Percentiles rank a stretch among this genome's conserved stretches.
These are phyloP conservation scores for Astrocystis sublimbata DNA, from an alignment of 495 filamentous ascomycete genomes.

Conservation along the genomic window DNA sequence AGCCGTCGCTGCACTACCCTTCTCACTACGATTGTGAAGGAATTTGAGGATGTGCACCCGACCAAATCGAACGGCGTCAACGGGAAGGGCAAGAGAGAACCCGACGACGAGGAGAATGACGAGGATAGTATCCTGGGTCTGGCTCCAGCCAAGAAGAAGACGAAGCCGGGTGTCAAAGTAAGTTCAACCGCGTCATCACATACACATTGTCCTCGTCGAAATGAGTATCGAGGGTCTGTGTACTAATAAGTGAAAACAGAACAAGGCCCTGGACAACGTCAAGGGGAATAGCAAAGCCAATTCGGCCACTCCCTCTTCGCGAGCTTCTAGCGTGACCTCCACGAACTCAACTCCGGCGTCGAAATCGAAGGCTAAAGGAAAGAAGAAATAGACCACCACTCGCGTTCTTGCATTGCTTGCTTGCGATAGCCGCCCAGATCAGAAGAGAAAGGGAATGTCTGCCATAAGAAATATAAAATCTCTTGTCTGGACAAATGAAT, in stretches of 20 bases:
- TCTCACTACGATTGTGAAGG: conserved; percentile 87
- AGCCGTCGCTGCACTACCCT: conserved; percentile 89
- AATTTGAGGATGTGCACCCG: conserved; percentile 71
- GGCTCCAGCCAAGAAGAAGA: conserved; percentile 88
- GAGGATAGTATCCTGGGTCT: conserved; percentile 71
- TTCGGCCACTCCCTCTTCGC: conserved; percentile 56
- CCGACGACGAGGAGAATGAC: conserved; percentile 78
- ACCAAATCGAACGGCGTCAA: conserved; percentile 62
- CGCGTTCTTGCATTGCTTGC: not conserved
- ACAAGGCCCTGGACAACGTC: conserved; percentile 63
- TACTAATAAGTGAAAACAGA: conserved; percentile 45
- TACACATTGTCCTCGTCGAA: not conserved
- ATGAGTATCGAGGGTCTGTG: too few relatives aligned
- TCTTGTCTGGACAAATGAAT: too few relatives aligned
- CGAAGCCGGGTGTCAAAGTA: conserved; percentile 72
- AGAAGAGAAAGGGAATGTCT: not conserved
- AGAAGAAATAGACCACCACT: conserved; percentile 58
- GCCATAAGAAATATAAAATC: not conserved
- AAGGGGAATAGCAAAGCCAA: conserved; percentile 58
- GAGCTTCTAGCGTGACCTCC: conserved; percentile 55
- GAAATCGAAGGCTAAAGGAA: conserved; percentile 54
- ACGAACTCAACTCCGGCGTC: conserved; percentile 44
- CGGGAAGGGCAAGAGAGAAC: conserved; percentile 73
- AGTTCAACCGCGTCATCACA: conserved; percentile 15
- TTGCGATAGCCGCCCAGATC: not conserved